phyloP scores from a whole-genome alignment of 768 basidiomycete genomes.

The Phanerochaete carnosa region DNA sequence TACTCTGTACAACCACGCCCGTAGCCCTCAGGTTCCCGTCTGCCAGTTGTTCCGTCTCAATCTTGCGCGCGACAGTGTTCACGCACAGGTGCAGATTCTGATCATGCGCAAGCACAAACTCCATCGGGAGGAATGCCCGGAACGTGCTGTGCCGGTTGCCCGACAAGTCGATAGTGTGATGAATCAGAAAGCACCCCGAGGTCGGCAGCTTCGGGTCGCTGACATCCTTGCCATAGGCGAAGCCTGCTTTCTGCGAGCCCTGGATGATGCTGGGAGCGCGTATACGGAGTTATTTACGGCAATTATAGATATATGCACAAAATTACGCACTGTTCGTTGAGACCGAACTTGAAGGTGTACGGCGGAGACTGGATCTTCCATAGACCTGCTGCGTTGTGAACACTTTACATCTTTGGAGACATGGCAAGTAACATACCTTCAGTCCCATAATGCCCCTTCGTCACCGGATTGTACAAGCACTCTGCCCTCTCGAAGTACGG shows the following conservation, averaged over 20 bases:
- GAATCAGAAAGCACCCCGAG: neutral
- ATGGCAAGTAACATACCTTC: neutral
- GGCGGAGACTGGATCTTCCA: neutral
- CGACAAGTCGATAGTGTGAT: neutral
- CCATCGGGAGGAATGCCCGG: neutral
- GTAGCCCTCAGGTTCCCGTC: neutral
- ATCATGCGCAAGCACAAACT: neutral
- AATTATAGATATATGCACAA: neutral
- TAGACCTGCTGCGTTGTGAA: neutral
- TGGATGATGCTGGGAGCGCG: neutral
- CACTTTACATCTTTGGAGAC: neutral
- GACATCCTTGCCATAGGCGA: neutral
- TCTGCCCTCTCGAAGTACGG: slow-evolving; percentile 27
- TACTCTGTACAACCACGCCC: neutral
- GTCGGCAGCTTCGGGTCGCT: neutral
- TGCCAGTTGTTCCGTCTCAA: neutral
- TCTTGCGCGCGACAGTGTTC: slow-evolving; percentile 2
- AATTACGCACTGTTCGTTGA: neutral
- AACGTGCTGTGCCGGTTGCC: neutral
- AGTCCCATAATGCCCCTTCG: neutral
- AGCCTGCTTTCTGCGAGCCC: neutral
- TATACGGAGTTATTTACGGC: neutral
- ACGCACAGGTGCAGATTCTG: neutral
- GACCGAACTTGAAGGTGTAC: neutral
- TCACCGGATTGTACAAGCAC: neutral